Evolutionary conservation across 352 stramenopile species (phyloP).

Genomic region (Thalassiosira mediterranea): DNA sequence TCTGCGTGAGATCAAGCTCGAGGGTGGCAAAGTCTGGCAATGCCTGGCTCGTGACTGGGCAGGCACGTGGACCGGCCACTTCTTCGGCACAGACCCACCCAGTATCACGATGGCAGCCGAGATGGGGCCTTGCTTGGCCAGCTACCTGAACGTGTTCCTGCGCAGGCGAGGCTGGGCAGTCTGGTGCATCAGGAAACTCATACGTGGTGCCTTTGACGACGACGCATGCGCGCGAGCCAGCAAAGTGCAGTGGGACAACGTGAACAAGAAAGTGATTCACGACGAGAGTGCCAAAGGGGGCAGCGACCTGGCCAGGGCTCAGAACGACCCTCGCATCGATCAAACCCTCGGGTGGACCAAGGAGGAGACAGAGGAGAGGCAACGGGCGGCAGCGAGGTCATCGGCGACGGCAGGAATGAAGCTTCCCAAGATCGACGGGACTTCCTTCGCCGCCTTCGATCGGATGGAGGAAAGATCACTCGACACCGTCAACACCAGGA

Average conservation of each 20-base stretch:
- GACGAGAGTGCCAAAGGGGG: not conserved
- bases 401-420: not conserved
- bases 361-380: not conserved
- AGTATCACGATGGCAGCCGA: not conserved
- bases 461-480: not conserved
- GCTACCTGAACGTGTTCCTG: not conserved
- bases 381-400: not conserved
- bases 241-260: not conserved
- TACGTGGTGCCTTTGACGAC: not conserved
- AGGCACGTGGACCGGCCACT: not conserved
- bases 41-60: not conserved
- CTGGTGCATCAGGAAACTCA: not conserved
- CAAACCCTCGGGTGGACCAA: not conserved
- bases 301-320: not conserved
- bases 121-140: not conserved
- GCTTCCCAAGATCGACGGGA: not conserved
- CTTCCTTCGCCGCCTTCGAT: not conserved
- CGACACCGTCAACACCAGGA: not conserved
- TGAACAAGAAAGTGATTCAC: not conserved
- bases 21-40: not conserved
- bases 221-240: not conserved
- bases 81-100: not conserved
- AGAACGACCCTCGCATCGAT: not conserved
- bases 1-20: not conserved
- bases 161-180: not conserved